Conservation (phyloP, 2,329 filamentous ascomycete species). For the Epichloe scottii region DNA sequence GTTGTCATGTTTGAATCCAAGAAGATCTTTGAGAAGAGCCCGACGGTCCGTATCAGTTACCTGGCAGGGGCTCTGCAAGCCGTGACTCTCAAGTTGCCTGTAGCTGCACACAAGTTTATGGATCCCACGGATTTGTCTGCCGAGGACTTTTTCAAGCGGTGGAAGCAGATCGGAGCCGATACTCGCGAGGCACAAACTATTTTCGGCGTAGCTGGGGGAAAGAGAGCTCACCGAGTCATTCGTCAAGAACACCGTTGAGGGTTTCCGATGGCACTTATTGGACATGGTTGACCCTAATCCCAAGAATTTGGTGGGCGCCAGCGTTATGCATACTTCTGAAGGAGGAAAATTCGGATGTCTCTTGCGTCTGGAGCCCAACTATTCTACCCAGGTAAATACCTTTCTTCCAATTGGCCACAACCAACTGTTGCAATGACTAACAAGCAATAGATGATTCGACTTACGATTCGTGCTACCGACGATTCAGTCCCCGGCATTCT, state of each 20-base stretch:
- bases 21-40: conserved; percentile 66
- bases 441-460: conserved; percentile 67
- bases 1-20: conserved; percentile 90
- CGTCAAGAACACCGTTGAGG: conserved; percentile 60
- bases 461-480: conserved; percentile 89
- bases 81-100: conserved; percentile 78
- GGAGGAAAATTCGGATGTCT: conserved; percentile 90
- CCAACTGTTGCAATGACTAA: neutral
- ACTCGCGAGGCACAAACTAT: conserved; percentile 82
- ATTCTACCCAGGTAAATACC: conserved; percentile 65
- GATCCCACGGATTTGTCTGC: conserved; percentile 73
- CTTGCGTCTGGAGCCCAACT: conserved; percentile 88
- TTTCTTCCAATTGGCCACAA: neutral
- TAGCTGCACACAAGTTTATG: conserved; percentile 93
- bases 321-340: conserved; percentile 69
- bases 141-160: conserved; percentile 97
- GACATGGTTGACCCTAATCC: conserved; percentile 80
- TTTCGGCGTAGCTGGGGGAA: conserved; percentile 50
- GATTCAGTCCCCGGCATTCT: conserved; percentile 72
- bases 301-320: conserved; percentile 88
- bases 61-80: conserved; percentile 88
- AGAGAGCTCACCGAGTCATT: conserved; percentile 58
- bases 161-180: conserved; percentile 92
- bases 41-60: conserved; percentile 89
- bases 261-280: conserved; percentile 82